Evolutionary conservation across 106 monocot species (phyloP).

Genomic region (Chionographis japonica): DNA sequence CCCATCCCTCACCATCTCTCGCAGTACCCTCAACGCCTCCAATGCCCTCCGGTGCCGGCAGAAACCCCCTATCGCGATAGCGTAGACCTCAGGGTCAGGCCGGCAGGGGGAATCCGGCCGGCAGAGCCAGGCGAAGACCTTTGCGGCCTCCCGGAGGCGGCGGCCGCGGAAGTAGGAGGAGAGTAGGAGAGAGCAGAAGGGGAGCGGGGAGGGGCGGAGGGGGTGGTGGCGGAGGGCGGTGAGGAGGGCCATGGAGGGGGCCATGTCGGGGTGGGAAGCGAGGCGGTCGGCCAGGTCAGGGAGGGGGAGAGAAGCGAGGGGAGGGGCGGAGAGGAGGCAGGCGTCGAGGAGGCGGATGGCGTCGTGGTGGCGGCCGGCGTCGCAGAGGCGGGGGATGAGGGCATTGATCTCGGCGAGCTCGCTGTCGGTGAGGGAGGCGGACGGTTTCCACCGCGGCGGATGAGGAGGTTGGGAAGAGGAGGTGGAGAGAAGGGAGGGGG

Average conservation of each 20-base stretch:
- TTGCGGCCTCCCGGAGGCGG: constrained; percentile 27
- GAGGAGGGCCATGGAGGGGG: constrained; percentile 38
- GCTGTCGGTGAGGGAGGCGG: constrained; percentile 12
- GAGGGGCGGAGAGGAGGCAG: constrained; percentile 35
- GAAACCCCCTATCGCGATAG: constrained; percentile 24
- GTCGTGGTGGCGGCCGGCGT: constrained; percentile 24
- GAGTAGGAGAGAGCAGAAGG: constrained; percentile 31
- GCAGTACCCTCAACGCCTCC: constrained; percentile 31
- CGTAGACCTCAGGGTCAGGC: constrained; percentile 29
- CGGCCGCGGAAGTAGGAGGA: constrained; percentile 29
- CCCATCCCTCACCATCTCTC: constrained; percentile 36
- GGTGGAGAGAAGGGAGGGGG: background rate
- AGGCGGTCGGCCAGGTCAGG: constrained; percentile 23
- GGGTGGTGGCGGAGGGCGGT: constrained; percentile 46
- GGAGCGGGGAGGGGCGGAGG: constrained; percentile 29
- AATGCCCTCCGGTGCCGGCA: constrained; percentile 26
- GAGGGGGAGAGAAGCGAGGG: constrained; percentile 31
- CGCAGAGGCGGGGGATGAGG: constrained; percentile 40
- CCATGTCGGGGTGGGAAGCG: constrained; percentile 30
- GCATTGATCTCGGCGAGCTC: constrained; percentile 25
- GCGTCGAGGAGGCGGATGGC: constrained; percentile 44
- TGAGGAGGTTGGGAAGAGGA: background rate
- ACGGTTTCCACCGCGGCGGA: background rate
- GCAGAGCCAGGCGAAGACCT: constrained; percentile 50
- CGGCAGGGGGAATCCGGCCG: constrained; percentile 37